phyloP scores from a whole-genome alignment of 306 rosid species.

The Elaeagnus macrophylla region DNA sequence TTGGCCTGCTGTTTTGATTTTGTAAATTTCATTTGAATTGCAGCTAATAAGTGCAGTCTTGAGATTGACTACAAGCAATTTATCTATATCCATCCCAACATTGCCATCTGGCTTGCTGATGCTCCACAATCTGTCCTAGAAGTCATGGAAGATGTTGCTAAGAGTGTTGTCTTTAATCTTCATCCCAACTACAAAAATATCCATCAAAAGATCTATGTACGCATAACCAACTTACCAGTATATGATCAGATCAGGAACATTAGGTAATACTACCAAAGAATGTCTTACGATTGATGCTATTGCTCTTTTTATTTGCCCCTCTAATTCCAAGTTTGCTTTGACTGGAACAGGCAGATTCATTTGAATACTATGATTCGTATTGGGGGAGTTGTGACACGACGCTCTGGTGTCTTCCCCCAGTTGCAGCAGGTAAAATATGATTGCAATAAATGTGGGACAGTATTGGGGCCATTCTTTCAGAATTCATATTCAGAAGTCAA shows the following conservation, averaged over 20 bases:
- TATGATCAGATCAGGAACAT: conserved; percentile 96
- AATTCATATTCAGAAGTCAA: conserved; percentile 94
- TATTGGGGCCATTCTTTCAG: conserved; percentile 90
- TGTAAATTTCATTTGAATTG: conserved; percentile 20
- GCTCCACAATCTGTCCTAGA: conserved; percentile 96
- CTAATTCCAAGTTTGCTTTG: conserved; percentile 6
- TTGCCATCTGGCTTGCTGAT: conserved; percentile 99
- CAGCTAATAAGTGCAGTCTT: conserved; percentile 86
- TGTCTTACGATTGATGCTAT: not conserved
- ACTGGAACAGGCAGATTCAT: conserved; percentile 73
- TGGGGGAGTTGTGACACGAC: conserved; percentile 96
- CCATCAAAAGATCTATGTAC: conserved; percentile 82
- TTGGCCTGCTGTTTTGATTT: not conserved
- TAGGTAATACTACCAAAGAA: conserved; percentile 37
- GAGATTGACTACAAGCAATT: conserved; percentile 95
- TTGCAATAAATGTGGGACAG: conserved; percentile 82
- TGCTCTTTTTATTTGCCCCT: not conserved
- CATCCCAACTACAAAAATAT: conserved; percentile 82
- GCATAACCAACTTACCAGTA: conserved; percentile 85
- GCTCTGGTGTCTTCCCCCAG: conserved; percentile 97
- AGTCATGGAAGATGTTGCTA: conserved; percentile 98
- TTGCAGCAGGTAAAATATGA: conserved; percentile 97
- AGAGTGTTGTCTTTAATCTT: conserved; percentile 72
- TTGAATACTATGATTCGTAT: conserved; percentile 98
- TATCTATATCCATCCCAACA: conserved; percentile 89